Evolutionary conservation across 2,329 filamentous ascomycete genomes (phyloP), one percentile per base, ranked within the genome.

Genomic region (Ampelomyces quisqualis): DNA sequence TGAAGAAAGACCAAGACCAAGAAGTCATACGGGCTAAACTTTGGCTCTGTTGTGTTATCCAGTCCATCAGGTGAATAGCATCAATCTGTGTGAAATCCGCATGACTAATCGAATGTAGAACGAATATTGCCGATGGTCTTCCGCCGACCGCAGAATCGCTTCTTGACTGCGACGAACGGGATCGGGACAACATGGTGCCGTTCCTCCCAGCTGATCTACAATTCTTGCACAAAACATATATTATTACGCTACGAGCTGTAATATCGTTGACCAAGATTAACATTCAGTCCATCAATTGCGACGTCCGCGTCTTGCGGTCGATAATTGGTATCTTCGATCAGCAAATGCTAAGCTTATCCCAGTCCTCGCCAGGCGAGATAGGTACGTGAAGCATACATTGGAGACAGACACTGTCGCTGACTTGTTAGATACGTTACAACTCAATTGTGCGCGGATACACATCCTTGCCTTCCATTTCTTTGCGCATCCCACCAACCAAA

Each of bases 31-130:
- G 67, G 7, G 59, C 64, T 5, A 64, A 54, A 38, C 41, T 70
- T 15, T 70, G 68, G 67, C 56, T 67, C 36, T 59, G 67, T 28
- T 68, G 60, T 34, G 56, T 64, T n/a, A 65, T 65, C 37, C 62
- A 63, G 10, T 66, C 60, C 9, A 67, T 70, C 40, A 57, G 65
- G 60, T 67, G 49, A 36, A 37, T 39, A 34, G 30, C 7, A 18
- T 9, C 2, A 14, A 13, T 38, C 13, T 29, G 6, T 26, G 31
- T 17, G 19, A 20, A 13, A 9, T 11, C 8, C 19, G 7, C n/a
- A 28, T 13, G 14, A 31, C 51, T 62, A 30, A 62, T 23, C 10
- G 15, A n/a, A 8, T 6, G n/a, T 30, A 64, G 62, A 38, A 61
- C 62, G 15, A 64, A 59, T 30, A 61, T 57, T 27, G 55, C 54